Base-by-base conservation (phyloP, 2,329 filamentous ascomycete genomes). In the Huntiella abstrusa region DNA sequence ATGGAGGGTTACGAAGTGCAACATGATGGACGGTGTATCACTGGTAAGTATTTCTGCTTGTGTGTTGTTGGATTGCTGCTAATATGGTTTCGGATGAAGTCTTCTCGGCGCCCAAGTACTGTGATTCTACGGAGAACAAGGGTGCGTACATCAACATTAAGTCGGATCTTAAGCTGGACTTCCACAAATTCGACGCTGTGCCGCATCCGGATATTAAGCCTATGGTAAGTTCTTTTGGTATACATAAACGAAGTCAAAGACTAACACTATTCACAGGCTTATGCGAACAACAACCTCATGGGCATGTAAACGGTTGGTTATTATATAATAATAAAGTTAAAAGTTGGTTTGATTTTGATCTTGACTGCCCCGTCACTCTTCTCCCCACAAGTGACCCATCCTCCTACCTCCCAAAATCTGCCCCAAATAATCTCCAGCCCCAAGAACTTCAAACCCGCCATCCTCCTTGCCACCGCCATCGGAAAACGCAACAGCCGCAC, bases 1-100 rank as follows among this genome's bases (percentile, higher is more conserved):
- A 98, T 98, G 91, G 87, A 91, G 51, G 91, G 91, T n/a, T 98
- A 96, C 58, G 88, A 98, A 61, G 83, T 94, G 54, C 88, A 98
- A 68, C 91, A 98, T 60, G 82, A 91, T 55, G 91, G 88, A 53
- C 80, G 77, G 55, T 98, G 91, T 61, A 95, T 98, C 55, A 98
- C 91, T 41, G 80, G 80, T 83, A 69, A 53, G 70, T 62, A 43
- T 41, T 28, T 8, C 39, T 37, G 41, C 3, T n/a, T 12, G 10
- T 15, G 3, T n/a, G 17, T 17, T 17, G 4, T 11, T 15, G 13
- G 12, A 34, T 32, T 22, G 3, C 40, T 33, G 13, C 49, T 38
- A 50, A 44, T 35, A n/a, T 13, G 12, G 16, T 15, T 33, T 4
- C 50, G 6, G 41, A 3, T 3, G 41, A 48, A 77, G 91, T 98